Base-by-base conservation (phyloP, 139 green algal species). In the Haematococcus sp. region DNA sequence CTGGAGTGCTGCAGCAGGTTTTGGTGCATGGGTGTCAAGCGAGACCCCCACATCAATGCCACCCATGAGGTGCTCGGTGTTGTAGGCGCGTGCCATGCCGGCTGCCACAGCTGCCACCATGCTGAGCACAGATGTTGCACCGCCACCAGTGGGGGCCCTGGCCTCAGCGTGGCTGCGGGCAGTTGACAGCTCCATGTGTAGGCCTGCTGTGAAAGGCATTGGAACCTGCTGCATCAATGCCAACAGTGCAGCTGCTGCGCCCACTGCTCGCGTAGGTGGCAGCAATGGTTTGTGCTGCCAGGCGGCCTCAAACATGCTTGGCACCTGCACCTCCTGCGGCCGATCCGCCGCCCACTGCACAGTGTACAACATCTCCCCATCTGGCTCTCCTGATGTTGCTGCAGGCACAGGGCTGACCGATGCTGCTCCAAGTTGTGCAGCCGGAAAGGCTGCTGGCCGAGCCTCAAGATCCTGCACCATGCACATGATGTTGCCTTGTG, bases 391-490 rank as follows among this genome's bases (percentile, higher is more conserved):
- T 20, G 40, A 19, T 27, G 59, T 52, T 60, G 72, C n/a, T n/a
- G n/a, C n/a, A n/a, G n/a, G n/a, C n/a, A n/a, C n/a, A n/a, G n/a
- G n/a, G n/a, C n/a, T n/a, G n/a, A n/a, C n/a, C 27, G 30, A 30
- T 52, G 33, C 25, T 31, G 27, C n/a, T n/a, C 52, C 54, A 16
- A 65, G 58, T 28, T 31, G 30, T n/a, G 60, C 43, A 30, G 56
- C 58, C 51, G 11, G 40, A 11, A 49, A 49, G 40, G 28, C 68
- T 11, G 83, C 79, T 33, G 74, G 77, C 66, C 75, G 52, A 1
- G 87, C 83, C 65, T 89, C 80, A 17, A 92, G 59, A 34, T 83
- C 83, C 20, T 79, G 30, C 43, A 92, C 31, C 16, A 78, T n/a
- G 28, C 76, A 84, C 40, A 88, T 11, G 55, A 77, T 16, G 2